Conservation (phyloP, 2,329 filamentous ascomycete genomes). For the Ilyonectria robusta region DNA sequence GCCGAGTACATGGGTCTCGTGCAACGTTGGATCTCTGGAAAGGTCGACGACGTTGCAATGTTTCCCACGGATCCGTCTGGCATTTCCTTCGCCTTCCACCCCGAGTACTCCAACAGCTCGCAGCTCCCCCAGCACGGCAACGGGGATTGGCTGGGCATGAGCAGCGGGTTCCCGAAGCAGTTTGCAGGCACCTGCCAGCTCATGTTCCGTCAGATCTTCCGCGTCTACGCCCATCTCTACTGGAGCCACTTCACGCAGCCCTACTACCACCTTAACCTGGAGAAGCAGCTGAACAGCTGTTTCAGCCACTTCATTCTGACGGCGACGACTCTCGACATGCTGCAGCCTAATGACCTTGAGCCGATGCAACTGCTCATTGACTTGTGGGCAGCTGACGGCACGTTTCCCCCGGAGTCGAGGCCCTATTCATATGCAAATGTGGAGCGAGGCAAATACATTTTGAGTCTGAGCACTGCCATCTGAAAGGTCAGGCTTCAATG, state of each 20-base stretch:
- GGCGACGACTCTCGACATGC: conserved; percentile 82
- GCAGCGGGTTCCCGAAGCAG: conserved; percentile 89
- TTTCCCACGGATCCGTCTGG: conserved; percentile 87
- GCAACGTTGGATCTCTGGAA: conserved; percentile 95
- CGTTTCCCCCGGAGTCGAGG: conserved; percentile 81
- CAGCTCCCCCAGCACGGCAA: conserved; percentile 59
- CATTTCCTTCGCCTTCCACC: conserved; percentile 74
- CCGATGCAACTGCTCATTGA: conserved; percentile 95
- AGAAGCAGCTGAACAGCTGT: conserved; percentile 86
- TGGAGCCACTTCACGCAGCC: conserved; percentile 91
- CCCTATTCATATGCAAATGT: conserved; percentile 75
- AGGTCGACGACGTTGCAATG: conserved; percentile 88
- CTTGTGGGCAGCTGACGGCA: conserved; percentile 88
- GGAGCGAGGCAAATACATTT: conserved; percentile 17
- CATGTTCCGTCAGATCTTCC: conserved; percentile 97
- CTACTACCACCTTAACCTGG: conserved; percentile 84
- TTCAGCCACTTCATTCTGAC: conserved; percentile 87
- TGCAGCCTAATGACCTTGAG: conserved; percentile 89
- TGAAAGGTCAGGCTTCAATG: not conserved
- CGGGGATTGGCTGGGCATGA: conserved; percentile 86
- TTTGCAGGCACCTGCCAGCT: conserved; percentile 91
- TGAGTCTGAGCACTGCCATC: not conserved
- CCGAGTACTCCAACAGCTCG: conserved; percentile 49
- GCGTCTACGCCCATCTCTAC: conserved; percentile 96
- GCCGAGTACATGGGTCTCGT: conserved; percentile 94